Conservation (phyloP, 2,329 filamentous ascomycete genomes). For the Colletotrichum karsti region DNA sequence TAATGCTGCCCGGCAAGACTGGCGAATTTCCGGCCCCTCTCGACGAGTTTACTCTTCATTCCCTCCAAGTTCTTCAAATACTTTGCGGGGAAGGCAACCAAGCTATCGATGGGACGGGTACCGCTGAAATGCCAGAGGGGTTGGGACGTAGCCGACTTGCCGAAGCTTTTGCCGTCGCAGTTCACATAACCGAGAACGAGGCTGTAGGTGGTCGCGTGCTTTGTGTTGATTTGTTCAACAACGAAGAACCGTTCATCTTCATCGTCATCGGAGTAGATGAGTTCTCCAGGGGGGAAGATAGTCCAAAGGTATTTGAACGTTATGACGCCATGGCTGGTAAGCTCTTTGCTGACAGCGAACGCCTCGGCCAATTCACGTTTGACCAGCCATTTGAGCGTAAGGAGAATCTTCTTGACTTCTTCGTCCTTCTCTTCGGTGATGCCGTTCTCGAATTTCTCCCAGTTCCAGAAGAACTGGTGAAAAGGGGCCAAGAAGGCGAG, state of each 20-base stretch:
- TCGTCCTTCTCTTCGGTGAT: slow-evolving; percentile 27
- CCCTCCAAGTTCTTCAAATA: slow-evolving; percentile 48
- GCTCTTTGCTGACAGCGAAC: slow-evolving; percentile 58
- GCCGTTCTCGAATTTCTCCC: slow-evolving; percentile 31
- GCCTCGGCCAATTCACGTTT: slow-evolving; percentile 59
- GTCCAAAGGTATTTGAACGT: slow-evolving; percentile 61
- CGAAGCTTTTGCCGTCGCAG: slow-evolving; percentile 55
- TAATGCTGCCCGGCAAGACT: slow-evolving; percentile 54
- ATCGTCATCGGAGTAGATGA: slow-evolving; percentile 47
- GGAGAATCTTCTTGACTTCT: slow-evolving; percentile 25
- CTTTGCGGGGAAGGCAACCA: slow-evolving; percentile 53
- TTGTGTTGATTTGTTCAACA: slow-evolving; percentile 36
- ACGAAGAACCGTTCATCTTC: slow-evolving; percentile 46
- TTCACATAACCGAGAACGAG: slow-evolving; percentile 52
- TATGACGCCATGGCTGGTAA: slow-evolving; percentile 60
- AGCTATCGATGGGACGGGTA: slow-evolving; percentile 49
- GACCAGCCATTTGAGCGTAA: slow-evolving; percentile 43
- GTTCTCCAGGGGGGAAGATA: slow-evolving; percentile 56
- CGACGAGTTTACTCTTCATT: slow-evolving; percentile 41
- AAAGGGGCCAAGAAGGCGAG: slow-evolving; percentile 31
- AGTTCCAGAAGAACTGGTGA: slow-evolving; percentile 34
- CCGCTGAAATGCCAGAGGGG: slow-evolving; percentile 50
- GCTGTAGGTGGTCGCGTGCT: slow-evolving; percentile 44
- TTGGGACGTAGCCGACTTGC: slow-evolving; percentile 43
- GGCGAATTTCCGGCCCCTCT: slow-evolving; percentile 54